Percentiles rank a stretch among this genome's conserved stretches.
Evolutionary conservation across 768 basidiomycete species (phyloP).

Genomic region (Tulasnella sp.): DNA sequence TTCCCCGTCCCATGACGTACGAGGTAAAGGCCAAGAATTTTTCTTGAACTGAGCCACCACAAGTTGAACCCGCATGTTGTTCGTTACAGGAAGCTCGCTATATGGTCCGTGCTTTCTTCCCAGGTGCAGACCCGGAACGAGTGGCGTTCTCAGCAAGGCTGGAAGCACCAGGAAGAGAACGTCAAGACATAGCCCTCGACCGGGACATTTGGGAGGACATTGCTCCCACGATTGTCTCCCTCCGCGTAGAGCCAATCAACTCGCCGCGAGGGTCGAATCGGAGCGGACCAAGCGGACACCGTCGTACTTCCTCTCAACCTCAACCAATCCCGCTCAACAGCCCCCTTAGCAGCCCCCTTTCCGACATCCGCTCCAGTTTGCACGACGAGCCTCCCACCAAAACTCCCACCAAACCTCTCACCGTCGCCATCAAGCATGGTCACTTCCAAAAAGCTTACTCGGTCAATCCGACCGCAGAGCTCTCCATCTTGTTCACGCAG

Average conservation of each 20-base stretch:
- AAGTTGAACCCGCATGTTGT: neutral
- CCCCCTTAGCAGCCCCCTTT: neutral
- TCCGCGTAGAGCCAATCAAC: neutral
- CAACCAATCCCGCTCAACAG: neutral
- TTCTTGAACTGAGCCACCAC: neutral
- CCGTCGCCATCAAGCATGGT: neutral
- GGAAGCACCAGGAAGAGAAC: neutral
- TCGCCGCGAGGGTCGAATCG: neutral
- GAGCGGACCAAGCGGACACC: neutral
- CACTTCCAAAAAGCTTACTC: neutral
- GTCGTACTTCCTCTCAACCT: neutral
- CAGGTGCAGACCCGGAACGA: neutral
- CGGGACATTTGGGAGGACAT: neutral
- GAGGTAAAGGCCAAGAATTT: neutral
- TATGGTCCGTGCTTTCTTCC: neutral
- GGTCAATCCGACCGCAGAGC: neutral
- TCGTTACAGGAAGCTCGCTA: neutral
- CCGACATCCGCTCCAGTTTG: neutral
- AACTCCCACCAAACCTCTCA: neutral
- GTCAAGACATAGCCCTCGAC: neutral
- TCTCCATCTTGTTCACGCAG: neutral
- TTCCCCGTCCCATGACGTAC: neutral
- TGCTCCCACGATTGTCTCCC: neutral
- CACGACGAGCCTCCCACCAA: neutral
- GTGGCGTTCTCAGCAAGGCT: neutral